phyloP scores from a whole-genome alignment of 139 green algal genomes.

The Ettlia oleoabundans region DNA sequence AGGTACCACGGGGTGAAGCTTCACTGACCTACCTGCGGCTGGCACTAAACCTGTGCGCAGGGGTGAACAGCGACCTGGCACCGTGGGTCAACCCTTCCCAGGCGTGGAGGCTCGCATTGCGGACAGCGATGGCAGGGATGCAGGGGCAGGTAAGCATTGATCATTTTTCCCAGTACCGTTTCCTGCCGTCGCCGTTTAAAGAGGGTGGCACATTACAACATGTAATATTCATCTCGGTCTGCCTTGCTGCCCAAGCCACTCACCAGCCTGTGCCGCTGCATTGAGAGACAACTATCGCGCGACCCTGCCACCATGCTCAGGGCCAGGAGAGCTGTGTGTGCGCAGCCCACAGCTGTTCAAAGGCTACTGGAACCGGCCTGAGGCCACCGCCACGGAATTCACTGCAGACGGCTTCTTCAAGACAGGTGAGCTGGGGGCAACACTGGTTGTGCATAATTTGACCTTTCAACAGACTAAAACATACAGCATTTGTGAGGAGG shows the following conservation, averaged over 20 bases:
- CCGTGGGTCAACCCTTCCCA: slow-evolving; percentile 87
- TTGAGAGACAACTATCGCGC: no score
- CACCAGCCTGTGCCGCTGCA: no score
- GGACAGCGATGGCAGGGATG: neutral
- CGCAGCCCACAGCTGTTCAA: slow-evolving; percentile 80
- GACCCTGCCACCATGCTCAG: neutral
- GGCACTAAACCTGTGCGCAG: no score
- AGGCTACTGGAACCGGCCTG: slow-evolving; percentile 86
- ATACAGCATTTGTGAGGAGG: no score
- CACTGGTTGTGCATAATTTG: no score
- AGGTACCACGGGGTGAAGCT: no score
- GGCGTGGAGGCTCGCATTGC: slow-evolving; percentile 68
- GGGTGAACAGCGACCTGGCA: slow-evolving; percentile 73
- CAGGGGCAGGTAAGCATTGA: slow-evolving; percentile 4
- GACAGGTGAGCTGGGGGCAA: slow-evolving; percentile 72
- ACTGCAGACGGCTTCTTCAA: slow-evolving; percentile 88
- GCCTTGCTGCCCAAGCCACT: no score
- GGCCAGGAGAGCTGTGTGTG: slow-evolving; percentile 76
- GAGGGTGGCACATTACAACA: no score
- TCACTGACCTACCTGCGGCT: no score
- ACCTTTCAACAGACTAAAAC: no score
- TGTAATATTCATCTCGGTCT: no score
- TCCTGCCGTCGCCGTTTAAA: neutral
- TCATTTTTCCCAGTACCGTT: no score
- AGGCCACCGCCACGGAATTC: slow-evolving; percentile 83